phyloP scores from a whole-genome alignment of 176 grass and related monocot species.

The Phyllostachys edulis region DNA sequence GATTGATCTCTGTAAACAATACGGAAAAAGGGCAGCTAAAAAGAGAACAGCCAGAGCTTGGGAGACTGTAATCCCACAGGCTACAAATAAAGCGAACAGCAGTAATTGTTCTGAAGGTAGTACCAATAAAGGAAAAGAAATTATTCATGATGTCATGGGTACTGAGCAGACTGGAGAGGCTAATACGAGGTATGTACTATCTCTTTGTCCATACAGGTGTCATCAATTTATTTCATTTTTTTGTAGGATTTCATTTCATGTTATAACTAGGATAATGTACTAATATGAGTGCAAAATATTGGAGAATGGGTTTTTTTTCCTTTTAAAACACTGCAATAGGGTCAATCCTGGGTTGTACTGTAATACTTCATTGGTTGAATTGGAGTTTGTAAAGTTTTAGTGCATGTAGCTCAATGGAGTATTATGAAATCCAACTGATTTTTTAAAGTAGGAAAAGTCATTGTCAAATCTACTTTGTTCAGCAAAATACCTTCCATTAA shows the following conservation, averaged over 20 bases:
- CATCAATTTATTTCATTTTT: not conserved
- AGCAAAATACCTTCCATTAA: not conserved
- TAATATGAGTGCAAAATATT: not conserved
- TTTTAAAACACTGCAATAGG: not conserved
- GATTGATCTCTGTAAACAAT: conserved; percentile 34
- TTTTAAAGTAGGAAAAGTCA: not conserved
- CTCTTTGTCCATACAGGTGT: conserved; percentile 6
- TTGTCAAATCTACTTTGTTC: not conserved
- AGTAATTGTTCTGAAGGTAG: conserved; percentile 28
- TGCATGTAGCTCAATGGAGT: conserved; percentile 16
- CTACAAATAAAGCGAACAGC: conserved; percentile 33
- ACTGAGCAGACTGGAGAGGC: conserved; percentile 16
- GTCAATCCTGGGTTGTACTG: not conserved
- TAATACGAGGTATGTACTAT: conserved; percentile 35
- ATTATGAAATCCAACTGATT: not conserved
- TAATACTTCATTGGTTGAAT: not conserved
- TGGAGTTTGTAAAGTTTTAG: not conserved
- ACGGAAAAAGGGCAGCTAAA: conserved; percentile 21
- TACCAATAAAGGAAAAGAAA: conserved; percentile 47
- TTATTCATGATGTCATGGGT: conserved; percentile 17
- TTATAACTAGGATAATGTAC: not conserved
- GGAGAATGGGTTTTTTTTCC: not conserved
- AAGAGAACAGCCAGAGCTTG: conserved; percentile 24
- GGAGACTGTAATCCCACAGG: conserved; percentile 28
- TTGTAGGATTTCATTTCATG: conserved; percentile 4